Evolutionary conservation across 805 yeast genomes (phyloP), one percentile per base, ranked within the genome.

Genomic region (Grigorovia humatica): DNA sequence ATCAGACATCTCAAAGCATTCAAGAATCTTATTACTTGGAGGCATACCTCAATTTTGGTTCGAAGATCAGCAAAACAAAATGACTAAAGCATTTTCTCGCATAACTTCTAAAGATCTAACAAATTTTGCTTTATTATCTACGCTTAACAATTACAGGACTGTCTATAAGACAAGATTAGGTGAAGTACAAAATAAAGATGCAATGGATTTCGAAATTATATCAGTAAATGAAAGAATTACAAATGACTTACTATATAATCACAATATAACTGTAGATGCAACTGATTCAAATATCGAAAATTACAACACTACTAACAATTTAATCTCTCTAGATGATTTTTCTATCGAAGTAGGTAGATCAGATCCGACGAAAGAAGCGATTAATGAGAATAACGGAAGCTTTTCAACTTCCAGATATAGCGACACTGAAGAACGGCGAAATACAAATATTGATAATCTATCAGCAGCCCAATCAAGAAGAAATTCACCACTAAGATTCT

Each of bases 1-100:
- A 0, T 49, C 58, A 4, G 76, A 78, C 51, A 61, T 85, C 7
- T 69, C 79, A 3, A 68, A 70, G n/a, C 66, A 70, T 11, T 74
- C 87, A 0, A 70, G 70, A 47, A 70, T 74, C 1, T 64, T 77
- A 0, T 66, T 83, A 9, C 56, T 85, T 5, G 91, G 91, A 0
- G 70, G 74, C 0, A 62, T 82, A 1, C 91, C 90, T 0, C 64
- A 67, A 23, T 62, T 75, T 12, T 85, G 88, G 88, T 60, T 70
- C 44, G 51, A 52, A 15, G 63, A 57, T 30, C 61, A 56, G 38
- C 52, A 44, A 42, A 52, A 49, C 40, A 48, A 47, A 19, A 40
- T 58, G 17, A 46, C 54, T 53, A 48, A 54, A 42, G 46, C 51
- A 7, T 19, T 45, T 40, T 41, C 29, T 5, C 46, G 44, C 51